Conservation (phyloP, 2,329 filamentous ascomycete genomes). For the Clonostachys solani region DNA sequence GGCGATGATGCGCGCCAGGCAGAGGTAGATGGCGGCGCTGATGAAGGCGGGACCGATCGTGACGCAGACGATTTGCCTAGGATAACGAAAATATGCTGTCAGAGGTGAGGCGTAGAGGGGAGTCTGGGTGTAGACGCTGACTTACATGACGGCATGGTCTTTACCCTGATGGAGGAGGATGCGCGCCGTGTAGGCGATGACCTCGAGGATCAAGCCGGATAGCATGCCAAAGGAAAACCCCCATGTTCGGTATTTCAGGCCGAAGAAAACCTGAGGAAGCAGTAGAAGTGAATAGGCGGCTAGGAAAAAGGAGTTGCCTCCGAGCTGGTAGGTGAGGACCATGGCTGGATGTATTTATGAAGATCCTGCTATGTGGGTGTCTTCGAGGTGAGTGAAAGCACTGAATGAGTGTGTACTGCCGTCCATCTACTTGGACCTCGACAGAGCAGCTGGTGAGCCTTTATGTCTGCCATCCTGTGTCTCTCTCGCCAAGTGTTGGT, state of each 20-base stretch:
- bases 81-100: no score
- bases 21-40: conserved; percentile 59
- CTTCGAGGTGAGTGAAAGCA: no score
- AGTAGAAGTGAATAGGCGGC: conserved; percentile 23
- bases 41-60: conserved; percentile 62
- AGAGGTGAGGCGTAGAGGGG: no score
- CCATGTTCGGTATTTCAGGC: neutral
- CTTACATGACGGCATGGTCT: no score
- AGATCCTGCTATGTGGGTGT: no score
- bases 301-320: conserved; percentile 24
- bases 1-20: conserved; percentile 40
- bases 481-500: no score
- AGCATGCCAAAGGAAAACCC: neutral
- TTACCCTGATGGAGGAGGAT: conserved; percentile 37
- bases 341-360: no score
- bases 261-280: neutral
- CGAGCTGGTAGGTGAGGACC: conserved; percentile 1
- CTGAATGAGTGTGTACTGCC: no score
- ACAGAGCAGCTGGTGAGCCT: no score
- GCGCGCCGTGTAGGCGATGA: conserved; percentile 52
- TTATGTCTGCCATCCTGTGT: no score
- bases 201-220: neutral
- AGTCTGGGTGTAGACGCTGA: no score
- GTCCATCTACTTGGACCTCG: no score
- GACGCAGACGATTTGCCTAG: conserved; percentile 32